These are phyloP conservation scores for Quercus phellos DNA, from an alignment of 331 rosid genomes.

Conservation along the genomic window DNA sequence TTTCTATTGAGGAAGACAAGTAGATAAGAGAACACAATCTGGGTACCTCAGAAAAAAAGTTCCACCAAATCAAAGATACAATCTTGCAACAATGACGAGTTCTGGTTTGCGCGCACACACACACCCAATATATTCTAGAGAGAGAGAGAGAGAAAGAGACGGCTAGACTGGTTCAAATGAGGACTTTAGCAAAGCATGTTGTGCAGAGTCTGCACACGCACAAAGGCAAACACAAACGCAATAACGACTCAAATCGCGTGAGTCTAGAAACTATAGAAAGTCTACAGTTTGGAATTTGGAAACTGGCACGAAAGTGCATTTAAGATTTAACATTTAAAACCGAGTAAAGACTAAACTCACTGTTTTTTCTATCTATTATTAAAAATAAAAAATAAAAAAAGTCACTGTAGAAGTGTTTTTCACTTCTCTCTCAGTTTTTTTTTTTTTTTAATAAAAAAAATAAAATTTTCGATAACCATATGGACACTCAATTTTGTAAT, in stretches of 20 bases:
- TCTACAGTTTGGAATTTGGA: conserved; percentile 4
- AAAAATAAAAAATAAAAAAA: too few species aligned
- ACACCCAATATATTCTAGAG: background rate
- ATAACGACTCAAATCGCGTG: conserved; percentile 19
- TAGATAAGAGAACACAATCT: conserved; percentile 2
- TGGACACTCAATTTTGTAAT: too few species aligned
- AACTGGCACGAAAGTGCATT: conserved; percentile 14
- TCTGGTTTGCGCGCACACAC: background rate
- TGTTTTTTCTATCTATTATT: too few species aligned
- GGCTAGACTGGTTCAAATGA: conserved; percentile 2
- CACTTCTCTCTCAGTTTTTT: background rate
- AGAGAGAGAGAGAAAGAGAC: background rate
- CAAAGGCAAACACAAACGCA: background rate
- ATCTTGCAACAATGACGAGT: background rate
- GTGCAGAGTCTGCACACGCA: background rate
- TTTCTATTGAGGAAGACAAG: background rate
- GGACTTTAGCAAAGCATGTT: background rate
- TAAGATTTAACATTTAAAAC: background rate
- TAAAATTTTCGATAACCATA: too few species aligned
- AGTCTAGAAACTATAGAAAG: conserved; percentile 14
- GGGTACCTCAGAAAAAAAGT: conserved; percentile 19
- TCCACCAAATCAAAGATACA: background rate
- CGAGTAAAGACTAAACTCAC: background rate
- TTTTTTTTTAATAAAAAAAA: too few species aligned
- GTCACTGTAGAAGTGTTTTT: conserved; percentile 1